Evolutionary conservation across 257 asterid genomes (phyloP).

Genomic region (Ophiorrhiza pumila): DNA sequence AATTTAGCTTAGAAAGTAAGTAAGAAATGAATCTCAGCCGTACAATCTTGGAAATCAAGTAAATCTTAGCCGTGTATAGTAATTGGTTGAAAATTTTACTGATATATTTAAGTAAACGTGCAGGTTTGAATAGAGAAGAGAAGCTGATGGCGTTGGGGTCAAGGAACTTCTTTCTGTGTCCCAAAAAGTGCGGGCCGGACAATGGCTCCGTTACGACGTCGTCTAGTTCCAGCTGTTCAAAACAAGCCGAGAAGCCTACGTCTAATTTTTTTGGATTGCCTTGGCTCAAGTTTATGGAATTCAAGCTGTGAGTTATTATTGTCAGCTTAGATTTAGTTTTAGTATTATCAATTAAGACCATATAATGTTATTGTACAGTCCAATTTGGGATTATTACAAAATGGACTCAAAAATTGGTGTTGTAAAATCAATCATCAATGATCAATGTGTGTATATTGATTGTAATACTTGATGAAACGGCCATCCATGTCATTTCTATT

Average conservation of each 20-base stretch:
- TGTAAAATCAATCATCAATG: background rate
- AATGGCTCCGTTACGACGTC: constrained; percentile 18
- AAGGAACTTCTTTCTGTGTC: constrained; percentile 71
- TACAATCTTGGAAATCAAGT: background rate
- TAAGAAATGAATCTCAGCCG: constrained; percentile 11
- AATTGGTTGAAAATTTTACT: background rate
- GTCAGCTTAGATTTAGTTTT: background rate
- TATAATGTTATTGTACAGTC: background rate
- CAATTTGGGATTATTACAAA: background rate
- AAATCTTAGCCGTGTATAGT: background rate
- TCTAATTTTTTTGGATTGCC: constrained; percentile 24
- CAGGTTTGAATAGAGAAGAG: constrained; percentile 68
- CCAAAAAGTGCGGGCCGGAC: constrained; percentile 22
- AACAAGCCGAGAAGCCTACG: constrained; percentile 43
- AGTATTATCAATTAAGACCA: background rate
- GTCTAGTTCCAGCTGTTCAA: constrained; percentile 46
- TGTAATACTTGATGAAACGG: no score
- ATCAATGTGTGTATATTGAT: no score
- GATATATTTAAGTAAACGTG: background rate
- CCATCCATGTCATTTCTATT: no score
- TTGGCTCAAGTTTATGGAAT: constrained; percentile 66
- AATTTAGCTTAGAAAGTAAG: constrained; percentile 85
- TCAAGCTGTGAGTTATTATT: constrained; percentile 35
- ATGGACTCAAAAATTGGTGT: background rate
- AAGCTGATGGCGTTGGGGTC: constrained; percentile 66